A percentile compares a stretch with the other conserved stretches of the same genome.
Conservation (phyloP, 202 grass and related monocot species). For the Hordeum pubiflorum region DNA sequence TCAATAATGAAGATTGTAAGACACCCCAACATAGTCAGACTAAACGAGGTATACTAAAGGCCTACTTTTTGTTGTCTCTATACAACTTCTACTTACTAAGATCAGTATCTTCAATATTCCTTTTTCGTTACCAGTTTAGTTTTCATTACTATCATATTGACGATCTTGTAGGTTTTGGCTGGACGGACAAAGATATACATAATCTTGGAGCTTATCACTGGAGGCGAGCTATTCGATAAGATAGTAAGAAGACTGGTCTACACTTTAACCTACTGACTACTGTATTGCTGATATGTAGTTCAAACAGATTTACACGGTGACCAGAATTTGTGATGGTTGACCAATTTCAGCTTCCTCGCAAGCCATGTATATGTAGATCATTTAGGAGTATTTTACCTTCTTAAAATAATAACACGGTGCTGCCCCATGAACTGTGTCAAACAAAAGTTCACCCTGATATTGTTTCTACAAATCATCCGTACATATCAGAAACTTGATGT, state of each 20-base stretch:
- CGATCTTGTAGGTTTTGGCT: constrained; percentile 66
- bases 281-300: constrained; percentile 7
- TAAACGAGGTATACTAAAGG: constrained; percentile 62
- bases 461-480: neutral
- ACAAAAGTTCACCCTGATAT: neutral
- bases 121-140: neutral
- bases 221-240: constrained; percentile 90
- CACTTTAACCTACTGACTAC: neutral
- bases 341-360: neutral
- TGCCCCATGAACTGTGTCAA: neutral
- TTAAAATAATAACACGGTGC: neutral
- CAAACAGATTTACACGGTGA: neutral
- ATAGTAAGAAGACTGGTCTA: constrained; percentile 52
- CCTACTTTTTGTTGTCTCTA: neutral
- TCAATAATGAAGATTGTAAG: constrained; percentile 98
- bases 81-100: neutral
- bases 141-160: constrained; percentile 14
- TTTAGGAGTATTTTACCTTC: neutral
- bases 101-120: neutral
- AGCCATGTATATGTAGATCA: neutral
- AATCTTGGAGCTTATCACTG: constrained; percentile 83
- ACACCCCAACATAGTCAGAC: constrained; percentile 73
- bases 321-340: neutral
- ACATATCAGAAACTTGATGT: neutral
- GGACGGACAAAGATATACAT: constrained; percentile 94